A percentile compares a stretch with the other conserved stretches of the same genome.
Conservation (phyloP, 148 eudicot genomes). For the Cornus controversa region DNA sequence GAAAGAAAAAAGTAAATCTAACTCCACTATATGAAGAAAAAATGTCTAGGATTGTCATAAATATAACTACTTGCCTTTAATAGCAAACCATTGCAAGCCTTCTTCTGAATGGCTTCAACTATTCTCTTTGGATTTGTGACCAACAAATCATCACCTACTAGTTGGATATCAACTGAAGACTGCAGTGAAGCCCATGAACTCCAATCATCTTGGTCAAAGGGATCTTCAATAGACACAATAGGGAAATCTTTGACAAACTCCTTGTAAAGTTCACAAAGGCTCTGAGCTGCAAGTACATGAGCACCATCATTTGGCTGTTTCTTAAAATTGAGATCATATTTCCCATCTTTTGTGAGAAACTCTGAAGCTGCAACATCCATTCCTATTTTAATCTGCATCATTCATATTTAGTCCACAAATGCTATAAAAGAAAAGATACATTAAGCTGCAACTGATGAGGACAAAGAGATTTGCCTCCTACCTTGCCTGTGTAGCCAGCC, state of each 20-base stretch:
- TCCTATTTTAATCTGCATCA: conserved; percentile 86
- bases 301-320: conserved; percentile 98
- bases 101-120: conserved; percentile 76
- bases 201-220: conserved; percentile 99
- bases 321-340: conserved; percentile 94
- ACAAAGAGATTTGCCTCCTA: conserved; percentile 23
- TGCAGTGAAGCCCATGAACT: conserved; percentile 79
- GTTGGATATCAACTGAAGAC: conserved; percentile 83
- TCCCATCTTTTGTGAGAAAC: conserved; percentile 83
- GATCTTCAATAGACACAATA: conserved; percentile 97
- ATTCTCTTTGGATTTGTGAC: conserved; percentile 95
- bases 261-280: conserved; percentile 77
- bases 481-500: conserved; percentile 98
- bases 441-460: conserved; percentile 3
- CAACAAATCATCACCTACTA: conserved; percentile 97
- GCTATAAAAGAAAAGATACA: background rate
- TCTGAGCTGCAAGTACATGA: conserved; percentile 72
- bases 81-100: conserved; percentile 94
- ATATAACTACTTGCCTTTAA: conserved; percentile 55
- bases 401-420: conserved; percentile 13
- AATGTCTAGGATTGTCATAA: background rate
- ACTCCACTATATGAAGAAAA: background rate
- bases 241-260: conserved; percentile 91
- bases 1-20: background rate
- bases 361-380: conserved; percentile 99